Conservation (phyloP, 2,329 filamentous ascomycete species). For the Ophiostoma himal-ulmi region DNA sequence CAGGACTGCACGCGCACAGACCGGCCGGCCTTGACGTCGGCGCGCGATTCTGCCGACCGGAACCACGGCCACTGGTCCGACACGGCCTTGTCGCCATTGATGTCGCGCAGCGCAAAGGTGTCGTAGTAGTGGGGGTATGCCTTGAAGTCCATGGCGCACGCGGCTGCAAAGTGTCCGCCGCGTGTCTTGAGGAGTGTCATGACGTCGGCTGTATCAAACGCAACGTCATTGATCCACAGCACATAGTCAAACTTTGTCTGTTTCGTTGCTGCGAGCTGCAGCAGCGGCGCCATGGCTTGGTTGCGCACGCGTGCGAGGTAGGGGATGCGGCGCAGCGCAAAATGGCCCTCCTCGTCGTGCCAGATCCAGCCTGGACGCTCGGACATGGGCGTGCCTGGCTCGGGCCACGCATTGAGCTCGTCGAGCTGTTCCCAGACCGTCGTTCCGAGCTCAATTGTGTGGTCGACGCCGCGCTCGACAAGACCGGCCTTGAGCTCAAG, state of each 20-base stretch:
- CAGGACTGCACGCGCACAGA: slow-evolving; percentile 58
- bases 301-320: slow-evolving; percentile 62
- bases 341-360: slow-evolving; percentile 44
- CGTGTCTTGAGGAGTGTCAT: slow-evolving; percentile 49
- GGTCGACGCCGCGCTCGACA: slow-evolving; percentile 44
- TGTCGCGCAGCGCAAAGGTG: slow-evolving; percentile 55
- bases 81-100: slow-evolving; percentile 45
- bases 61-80: slow-evolving; percentile 58
- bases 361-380: slow-evolving; percentile 56
- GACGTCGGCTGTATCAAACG: slow-evolving; percentile 49
- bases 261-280: slow-evolving; percentile 37
- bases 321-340: slow-evolving; percentile 59
- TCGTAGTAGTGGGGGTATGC: slow-evolving; percentile 52
- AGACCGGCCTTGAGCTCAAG: slow-evolving; percentile 50
- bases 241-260: slow-evolving; percentile 45
- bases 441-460: slow-evolving; percentile 53
- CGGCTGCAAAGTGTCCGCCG: slow-evolving; percentile 51
- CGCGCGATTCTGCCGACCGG: slow-evolving; percentile 36
- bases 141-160: slow-evolving; percentile 56
- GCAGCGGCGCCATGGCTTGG: slow-evolving; percentile 53
- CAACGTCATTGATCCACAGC: slow-evolving; percentile 56
- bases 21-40: slow-evolving; percentile 44
- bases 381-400: slow-evolving; percentile 28
- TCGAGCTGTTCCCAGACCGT: slow-evolving; percentile 50
- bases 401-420: slow-evolving; percentile 42